Base-by-base conservation (phyloP, 2,329 filamentous ascomycete species). In the Pseudocercospora cruenta region DNA sequence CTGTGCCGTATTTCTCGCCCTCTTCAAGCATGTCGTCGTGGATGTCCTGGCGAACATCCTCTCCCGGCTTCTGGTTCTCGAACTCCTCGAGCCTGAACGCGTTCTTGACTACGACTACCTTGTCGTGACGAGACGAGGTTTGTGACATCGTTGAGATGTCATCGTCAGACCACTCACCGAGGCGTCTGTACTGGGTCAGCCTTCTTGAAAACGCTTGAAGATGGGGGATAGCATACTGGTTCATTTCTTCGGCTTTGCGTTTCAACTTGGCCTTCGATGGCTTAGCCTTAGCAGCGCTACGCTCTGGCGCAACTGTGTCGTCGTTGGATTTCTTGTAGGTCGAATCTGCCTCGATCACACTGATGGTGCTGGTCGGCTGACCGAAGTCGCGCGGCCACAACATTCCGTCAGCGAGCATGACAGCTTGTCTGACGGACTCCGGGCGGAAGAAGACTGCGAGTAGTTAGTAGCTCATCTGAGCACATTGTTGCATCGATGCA, bases 81-180 rank as follows among this genome's bases (percentile, higher is more conserved):
- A 98, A 84, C 80, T 97, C 92, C 68, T 90, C 78, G 49, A 94
- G 84, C 1, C 93, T 96, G 80, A 99, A 99, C 90, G 97, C 96
- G 80, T 96, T 89, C 76, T 92, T 92, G 69, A 99, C 82, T 65
- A 98, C 89, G 28, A 97, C 94, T 16, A 92, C 84, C 78, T 94
- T 96, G 73, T 94, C 91, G 26, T 24, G 91, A 74, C 82, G 82
- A 14, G 83, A 84, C 69, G 79, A 84, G 8, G 83, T 85, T 49
- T 88, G 84, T n/a, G 85, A 84, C 24, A 88, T 74, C 24, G 73
- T 67, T 21, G 71, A 70, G 2, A 90, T 86, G 76, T 98, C 55
- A 75, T 97, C 94, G 75, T 93, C 91, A 75, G 93, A 91, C 95
- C 95, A 99, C 78, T 98, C 94, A 3, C 93, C 91, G 36, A 98